Conservation (phyloP, 805 yeast genomes). For the Hermanozyma aechmeae region DNA sequence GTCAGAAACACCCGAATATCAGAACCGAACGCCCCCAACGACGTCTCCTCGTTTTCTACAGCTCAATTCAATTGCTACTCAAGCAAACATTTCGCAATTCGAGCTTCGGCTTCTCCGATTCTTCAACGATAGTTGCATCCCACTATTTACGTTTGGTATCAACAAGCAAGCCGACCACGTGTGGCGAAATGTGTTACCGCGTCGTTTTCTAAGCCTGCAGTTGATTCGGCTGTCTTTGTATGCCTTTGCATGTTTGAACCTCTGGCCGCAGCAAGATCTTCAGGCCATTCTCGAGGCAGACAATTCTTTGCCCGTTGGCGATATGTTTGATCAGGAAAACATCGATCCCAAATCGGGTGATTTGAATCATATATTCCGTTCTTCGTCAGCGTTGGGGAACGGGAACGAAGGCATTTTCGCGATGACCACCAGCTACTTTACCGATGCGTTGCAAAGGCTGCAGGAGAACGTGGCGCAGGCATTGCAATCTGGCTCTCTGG, state of each 20-base stretch:
- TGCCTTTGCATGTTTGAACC: slow-evolving; percentile 15
- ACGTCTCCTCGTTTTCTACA: background rate
- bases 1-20: slow-evolving; percentile 1
- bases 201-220: slow-evolving; percentile 13
- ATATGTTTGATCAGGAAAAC: background rate
- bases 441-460: slow-evolving; percentile 5
- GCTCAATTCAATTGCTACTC: slow-evolving; percentile 11
- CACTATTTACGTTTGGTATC: slow-evolving; percentile 16
- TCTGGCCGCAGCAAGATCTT: slow-evolving; percentile 16
- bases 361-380: too few relatives aligned
- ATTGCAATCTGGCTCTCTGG: background rate
- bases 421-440: slow-evolving; percentile 1
- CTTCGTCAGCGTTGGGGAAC: too few relatives aligned
- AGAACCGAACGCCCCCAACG: too few relatives aligned
- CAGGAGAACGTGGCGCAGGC: slow-evolving; percentile 2
- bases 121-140: slow-evolving; percentile 19
- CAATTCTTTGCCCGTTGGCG: background rate
- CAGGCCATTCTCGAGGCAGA: slow-evolving; percentile 4
- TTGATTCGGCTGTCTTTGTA: slow-evolving; percentile 17
- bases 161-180: slow-evolving; percentile 11
- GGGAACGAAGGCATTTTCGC: too few relatives aligned
- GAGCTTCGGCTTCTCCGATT: slow-evolving; percentile 18
- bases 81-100: slow-evolving; percentile 12
- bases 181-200: slow-evolving; percentile 20
- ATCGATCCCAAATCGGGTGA: too few relatives aligned